These are phyloP conservation scores for Phytopythium ostracodes DNA, from an alignment of 352 stramenopile genomes.

Conservation along the genomic window DNA sequence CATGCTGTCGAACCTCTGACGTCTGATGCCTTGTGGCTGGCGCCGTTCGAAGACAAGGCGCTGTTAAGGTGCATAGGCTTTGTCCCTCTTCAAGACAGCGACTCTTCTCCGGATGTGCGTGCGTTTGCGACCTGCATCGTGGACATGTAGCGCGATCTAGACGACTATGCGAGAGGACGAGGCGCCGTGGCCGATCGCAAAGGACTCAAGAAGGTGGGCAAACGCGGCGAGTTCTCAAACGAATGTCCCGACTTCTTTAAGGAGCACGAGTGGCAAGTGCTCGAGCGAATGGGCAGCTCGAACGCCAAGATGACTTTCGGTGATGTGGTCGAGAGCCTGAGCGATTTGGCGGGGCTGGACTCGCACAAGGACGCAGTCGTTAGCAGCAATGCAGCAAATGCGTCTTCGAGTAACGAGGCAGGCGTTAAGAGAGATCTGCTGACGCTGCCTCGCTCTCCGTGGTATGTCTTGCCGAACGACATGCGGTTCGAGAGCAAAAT, in stretches of 20 bases:
- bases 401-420: neutral
- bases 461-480: neutral
- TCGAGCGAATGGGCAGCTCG: neutral
- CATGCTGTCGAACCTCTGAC: neutral
- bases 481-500: neutral
- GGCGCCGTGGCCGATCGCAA: neutral
- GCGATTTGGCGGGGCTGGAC: neutral
- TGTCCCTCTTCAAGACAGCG: neutral
- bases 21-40: neutral
- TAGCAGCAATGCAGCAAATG: neutral
- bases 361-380: neutral
- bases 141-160: neutral
- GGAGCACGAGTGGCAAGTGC: neutral
- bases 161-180: neutral
- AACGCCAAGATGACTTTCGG: neutral
- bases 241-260: slow-evolving; percentile 2
- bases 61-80: neutral
- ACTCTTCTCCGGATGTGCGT: neutral
- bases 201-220: neutral
- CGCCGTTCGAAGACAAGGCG: neutral
- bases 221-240: neutral
- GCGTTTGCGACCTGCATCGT: neutral
- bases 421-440: neutral
- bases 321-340: neutral
- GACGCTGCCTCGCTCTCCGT: neutral